Evolutionary conservation across 139 green algal genomes (phyloP).

Genomic region (Chlamydomonas eustigma): DNA sequence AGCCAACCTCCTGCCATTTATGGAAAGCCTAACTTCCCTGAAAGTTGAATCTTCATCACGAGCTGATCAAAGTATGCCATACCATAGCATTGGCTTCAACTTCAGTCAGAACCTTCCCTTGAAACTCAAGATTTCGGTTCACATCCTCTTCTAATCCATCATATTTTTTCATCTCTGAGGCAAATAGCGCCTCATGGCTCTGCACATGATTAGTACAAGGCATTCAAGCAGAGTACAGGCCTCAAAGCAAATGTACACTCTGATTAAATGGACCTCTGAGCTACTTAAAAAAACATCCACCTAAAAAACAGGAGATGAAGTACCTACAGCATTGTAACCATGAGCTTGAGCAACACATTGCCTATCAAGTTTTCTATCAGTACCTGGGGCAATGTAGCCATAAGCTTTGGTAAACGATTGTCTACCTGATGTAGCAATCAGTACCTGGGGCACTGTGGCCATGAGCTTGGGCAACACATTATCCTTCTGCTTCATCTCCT

Average conservation of each 20-base stretch:
- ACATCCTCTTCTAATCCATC: conserved; percentile 60
- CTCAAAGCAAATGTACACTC: too few relatives aligned
- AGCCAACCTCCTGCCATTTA: too few relatives aligned
- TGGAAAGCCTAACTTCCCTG: too few relatives aligned
- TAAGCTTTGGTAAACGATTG: not conserved
- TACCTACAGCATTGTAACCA: conserved; percentile 44
- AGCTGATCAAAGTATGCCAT: too few relatives aligned
- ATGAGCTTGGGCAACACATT: conserved; percentile 90
- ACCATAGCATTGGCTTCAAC: conserved; percentile 45
- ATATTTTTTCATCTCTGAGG: conserved; percentile 83
- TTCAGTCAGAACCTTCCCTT: conserved; percentile 53
- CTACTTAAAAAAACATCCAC: too few relatives aligned
- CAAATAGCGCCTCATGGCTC: conserved; percentile 39
- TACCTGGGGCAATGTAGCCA: too few relatives aligned
- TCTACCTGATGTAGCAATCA: not conserved
- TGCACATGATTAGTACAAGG: too few relatives aligned
- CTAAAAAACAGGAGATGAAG: too few relatives aligned
- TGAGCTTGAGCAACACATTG: conserved; percentile 87
- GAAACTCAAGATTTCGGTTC: conserved; percentile 55
- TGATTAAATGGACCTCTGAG: too few relatives aligned
- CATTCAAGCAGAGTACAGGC: too few relatives aligned
- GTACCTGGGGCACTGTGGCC: conserved; percentile 32
- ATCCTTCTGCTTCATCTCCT: conserved; percentile 79
- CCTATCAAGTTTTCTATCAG: conserved; percentile 55
- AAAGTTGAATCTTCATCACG: too few relatives aligned